Evolutionary conservation across 2,329 filamentous ascomycete genomes (phyloP).

Genomic region (Xylaria sp.): DNA sequence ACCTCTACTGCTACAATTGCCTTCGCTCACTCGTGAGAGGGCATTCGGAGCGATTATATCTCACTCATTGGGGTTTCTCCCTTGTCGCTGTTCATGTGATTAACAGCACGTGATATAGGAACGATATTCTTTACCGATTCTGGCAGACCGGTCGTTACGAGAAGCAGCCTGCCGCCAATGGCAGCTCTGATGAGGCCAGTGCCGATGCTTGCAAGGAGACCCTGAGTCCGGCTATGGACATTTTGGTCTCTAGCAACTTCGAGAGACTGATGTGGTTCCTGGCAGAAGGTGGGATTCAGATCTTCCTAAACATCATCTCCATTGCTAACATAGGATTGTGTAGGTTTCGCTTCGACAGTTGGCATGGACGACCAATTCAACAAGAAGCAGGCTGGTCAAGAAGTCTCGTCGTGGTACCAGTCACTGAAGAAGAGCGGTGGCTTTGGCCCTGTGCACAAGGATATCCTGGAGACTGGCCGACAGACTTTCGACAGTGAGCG

Average conservation of each 20-base stretch:
- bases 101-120: constrained; percentile 36
- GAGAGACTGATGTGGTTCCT: constrained; percentile 94
- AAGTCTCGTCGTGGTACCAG: constrained; percentile 71
- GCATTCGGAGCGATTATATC: too few species aligned
- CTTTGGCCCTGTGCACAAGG: constrained; percentile 69
- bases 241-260: constrained; percentile 93
- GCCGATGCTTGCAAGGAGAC: constrained; percentile 83
- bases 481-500: constrained; percentile 76
- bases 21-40: background rate
- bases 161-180: constrained; percentile 66
- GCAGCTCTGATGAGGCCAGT: constrained; percentile 53
- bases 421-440: constrained; percentile 76
- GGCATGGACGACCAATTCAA: constrained; percentile 62
- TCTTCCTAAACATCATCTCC: background rate
- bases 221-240: constrained; percentile 93
- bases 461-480: constrained; percentile 66
- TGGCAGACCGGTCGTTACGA: constrained; percentile 87
- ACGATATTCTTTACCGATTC: constrained; percentile 94
- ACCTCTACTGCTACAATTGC: background rate
- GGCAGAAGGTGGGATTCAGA: constrained; percentile 46
- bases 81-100: background rate
- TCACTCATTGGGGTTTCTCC: too few species aligned
- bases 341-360: constrained; percentile 52
- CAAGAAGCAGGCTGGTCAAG: constrained; percentile 65
- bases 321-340: background rate